Evolutionary conservation across 306 rosid genomes (phyloP).

Genomic region (Prunus padus): DNA sequence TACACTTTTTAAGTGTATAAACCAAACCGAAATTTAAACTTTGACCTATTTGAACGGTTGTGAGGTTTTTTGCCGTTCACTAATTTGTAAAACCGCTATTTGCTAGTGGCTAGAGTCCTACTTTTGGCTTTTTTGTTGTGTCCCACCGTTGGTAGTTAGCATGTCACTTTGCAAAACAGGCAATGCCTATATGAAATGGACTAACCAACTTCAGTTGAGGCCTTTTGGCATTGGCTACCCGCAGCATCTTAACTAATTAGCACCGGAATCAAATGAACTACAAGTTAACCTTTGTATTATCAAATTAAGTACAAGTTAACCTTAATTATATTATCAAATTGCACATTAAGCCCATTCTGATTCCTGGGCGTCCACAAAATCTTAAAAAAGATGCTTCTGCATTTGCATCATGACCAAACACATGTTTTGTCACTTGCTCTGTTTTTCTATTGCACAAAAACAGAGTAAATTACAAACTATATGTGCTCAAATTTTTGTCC

Average conservation of each 20-base stretch:
- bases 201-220: neutral
- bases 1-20: too few relatives aligned
- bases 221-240: neutral
- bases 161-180: neutral
- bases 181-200: neutral
- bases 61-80: too few relatives aligned
- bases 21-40: too few relatives aligned
- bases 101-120: neutral
- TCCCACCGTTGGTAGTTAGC: neutral
- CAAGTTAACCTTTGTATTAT: too few relatives aligned
- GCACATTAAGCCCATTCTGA: neutral
- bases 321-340: too few relatives aligned
- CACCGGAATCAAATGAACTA: neutral
- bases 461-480: neutral
- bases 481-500: neutral
- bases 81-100: neutral
- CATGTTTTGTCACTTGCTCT: neutral
- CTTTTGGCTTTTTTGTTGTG: neutral
- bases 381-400: neutral
- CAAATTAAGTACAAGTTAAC: too few relatives aligned
- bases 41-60: too few relatives aligned
- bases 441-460: neutral
- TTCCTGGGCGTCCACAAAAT: neutral
- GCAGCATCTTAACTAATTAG: neutral
- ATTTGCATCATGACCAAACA: neutral